Base-by-base conservation (phyloP, 305 asterid species). In the Euphrasia arctica region DNA sequence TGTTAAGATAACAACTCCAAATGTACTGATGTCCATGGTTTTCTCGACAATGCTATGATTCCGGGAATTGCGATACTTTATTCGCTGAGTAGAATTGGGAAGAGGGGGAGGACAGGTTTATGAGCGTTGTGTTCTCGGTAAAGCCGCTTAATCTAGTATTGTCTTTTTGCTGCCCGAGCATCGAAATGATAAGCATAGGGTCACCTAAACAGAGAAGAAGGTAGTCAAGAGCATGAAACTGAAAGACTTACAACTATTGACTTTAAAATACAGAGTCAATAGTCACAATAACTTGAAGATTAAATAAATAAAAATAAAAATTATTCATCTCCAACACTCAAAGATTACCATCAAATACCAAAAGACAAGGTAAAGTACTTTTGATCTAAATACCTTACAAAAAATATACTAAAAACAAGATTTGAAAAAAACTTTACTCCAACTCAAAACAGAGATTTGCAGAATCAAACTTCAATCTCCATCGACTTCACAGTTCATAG, bases 91-190 rank as follows among this genome's bases (percentile, higher is more conserved):
- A 90, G 79, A 93, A 93, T 41, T 91, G 81, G 3, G 97, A 93
- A 9, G 99, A 93, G 2, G 99, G 88, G 2, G 99, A 90, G 10
- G 99, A 93, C 34, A 88, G 75, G 74, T 85, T 93, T 80, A 97
- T 79, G 43, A 80, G 77, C 34, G 99, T 79, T 25, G 82, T 79
- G 14, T 29, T 74, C n/a, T 18, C 22, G 87, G 84, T 12, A 88
- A 74, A 3, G 77, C 68, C 32, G 22, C 70, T 79, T 52, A 80
- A 74, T 73, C 85, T 85, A 58, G 86, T 69, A 50, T 78, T 80
- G 52, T 89, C 96, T 54, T 87, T 90, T 32, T 66, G 42, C 42
- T 9, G 69, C 70, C 65, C 62, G 68, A 54, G 81, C 85, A 85
- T 75, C 76, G 82, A 15, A 8, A 81, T 55, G 65, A 69, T 63